Conservation (phyloP, 345 rosid species). For the Kandelia obovata region DNA sequence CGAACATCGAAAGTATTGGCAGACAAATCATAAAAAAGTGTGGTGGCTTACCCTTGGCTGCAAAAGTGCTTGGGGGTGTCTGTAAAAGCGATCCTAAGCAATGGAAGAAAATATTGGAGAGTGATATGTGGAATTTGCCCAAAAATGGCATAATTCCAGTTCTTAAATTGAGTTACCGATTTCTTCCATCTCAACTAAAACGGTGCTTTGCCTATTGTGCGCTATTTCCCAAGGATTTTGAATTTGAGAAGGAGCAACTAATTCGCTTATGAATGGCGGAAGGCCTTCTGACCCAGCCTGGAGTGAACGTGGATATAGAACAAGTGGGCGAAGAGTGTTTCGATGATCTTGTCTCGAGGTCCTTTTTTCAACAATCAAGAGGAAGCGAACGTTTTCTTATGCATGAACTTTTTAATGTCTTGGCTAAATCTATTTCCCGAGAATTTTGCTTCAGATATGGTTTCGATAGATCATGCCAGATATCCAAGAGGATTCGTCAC, state of each 20-base stretch:
- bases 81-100: background rate
- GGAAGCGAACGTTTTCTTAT: background rate
- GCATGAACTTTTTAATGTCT: slow-evolving; percentile 18
- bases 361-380: background rate
- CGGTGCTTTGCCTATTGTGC: slow-evolving; percentile 1
- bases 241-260: background rate
- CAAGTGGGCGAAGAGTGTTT: slow-evolving; percentile 11
- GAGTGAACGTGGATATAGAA: slow-evolving; percentile 5
- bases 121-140: slow-evolving; percentile 1
- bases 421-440: slow-evolving; percentile 15
- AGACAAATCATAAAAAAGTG: slow-evolving; percentile 10
- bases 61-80: slow-evolving; percentile 10
- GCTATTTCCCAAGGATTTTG: background rate
- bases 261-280: slow-evolving; percentile 19
- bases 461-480: background rate
- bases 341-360: slow-evolving; percentile 13
- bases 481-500: background rate
- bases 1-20: slow-evolving; percentile 7
- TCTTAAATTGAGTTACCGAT: background rate
- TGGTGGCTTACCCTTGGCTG: slow-evolving; percentile 19
- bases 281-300: slow-evolving; percentile 4
- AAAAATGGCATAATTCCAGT: background rate
- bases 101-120: slow-evolving; percentile 14
- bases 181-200: slow-evolving; percentile 2
- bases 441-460: slow-evolving; percentile 10